A percentile compares a stretch with the other conserved stretches of the same genome.
Conservation (phyloP, 352 stramenopile genomes). For the Phytopythium oedochilum region DNA sequence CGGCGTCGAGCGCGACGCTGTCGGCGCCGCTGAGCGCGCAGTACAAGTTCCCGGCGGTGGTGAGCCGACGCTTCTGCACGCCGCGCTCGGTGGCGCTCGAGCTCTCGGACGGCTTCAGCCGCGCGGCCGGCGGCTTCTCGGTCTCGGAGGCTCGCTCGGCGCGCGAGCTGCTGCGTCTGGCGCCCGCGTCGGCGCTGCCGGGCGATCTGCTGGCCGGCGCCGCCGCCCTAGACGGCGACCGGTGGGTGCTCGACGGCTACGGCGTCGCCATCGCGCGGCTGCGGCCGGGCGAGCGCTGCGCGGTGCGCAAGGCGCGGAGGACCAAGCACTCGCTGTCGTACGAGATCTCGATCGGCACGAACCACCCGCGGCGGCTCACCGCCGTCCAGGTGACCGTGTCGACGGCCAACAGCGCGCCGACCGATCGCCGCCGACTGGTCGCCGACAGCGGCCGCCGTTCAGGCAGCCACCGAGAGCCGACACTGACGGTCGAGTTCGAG, state of each 20-base stretch:
- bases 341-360: slow-evolving; percentile 32
- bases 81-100: slow-evolving; percentile 25
- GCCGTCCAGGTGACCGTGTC: slow-evolving; percentile 19
- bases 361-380: slow-evolving; percentile 19
- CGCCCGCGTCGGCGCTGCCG: slow-evolving; percentile 11
- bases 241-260: slow-evolving; percentile 41
- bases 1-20: slow-evolving; percentile 23
- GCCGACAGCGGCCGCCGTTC: not conserved
- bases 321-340: slow-evolving; percentile 12
- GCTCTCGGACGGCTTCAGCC: slow-evolving; percentile 38
- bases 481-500: slow-evolving; percentile 23
- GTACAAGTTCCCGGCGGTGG: slow-evolving; percentile 38
- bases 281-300: slow-evolving; percentile 7
- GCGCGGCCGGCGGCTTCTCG: slow-evolving; percentile 13
- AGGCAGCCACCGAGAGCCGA: slow-evolving; percentile 11
- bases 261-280: slow-evolving; percentile 28
- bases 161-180: slow-evolving; percentile 25
- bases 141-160: slow-evolving; percentile 23
- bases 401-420: not conserved
- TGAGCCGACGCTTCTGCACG: slow-evolving; percentile 35
- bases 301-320: not conserved
- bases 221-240: not conserved
- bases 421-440: not conserved
- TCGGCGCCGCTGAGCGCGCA: slow-evolving; percentile 24
- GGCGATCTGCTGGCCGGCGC: not conserved